Evolutionary conservation across 169 alveolate genomes (phyloP).

Genomic region (Plasmodium gaboni): DNA sequence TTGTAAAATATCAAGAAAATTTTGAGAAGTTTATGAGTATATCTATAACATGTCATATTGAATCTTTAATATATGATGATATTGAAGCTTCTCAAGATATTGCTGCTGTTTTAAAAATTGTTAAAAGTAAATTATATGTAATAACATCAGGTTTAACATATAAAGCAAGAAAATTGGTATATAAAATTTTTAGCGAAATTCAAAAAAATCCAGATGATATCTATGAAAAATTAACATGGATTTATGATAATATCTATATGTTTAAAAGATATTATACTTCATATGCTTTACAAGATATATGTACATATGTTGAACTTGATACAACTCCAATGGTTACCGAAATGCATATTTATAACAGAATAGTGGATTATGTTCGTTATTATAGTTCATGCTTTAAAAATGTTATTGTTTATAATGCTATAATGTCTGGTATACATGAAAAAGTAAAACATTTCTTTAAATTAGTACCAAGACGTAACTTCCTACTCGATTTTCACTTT

Average conservation of each 20-base stretch:
- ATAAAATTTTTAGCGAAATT: conserved; percentile 15
- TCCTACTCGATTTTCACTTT: conserved; percentile 19
- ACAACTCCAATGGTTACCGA: neutral
- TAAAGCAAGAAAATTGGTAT: conserved; percentile 15
- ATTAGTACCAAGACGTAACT: conserved; percentile 17
- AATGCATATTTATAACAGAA: neutral
- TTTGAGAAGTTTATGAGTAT: conserved; percentile 20
- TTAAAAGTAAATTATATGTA: conserved; percentile 17
- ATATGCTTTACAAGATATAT: neutral
- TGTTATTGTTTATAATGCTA: conserved; percentile 28
- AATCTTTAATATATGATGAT: conserved; percentile 34
- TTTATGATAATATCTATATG: conserved; percentile 17
- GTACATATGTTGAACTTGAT: neutral
- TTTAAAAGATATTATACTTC: conserved; percentile 1
- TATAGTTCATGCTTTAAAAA: conserved; percentile 49
- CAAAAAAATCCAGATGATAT: conserved; percentile 2
- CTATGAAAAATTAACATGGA: conserved; percentile 6
- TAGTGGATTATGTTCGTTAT: neutral
- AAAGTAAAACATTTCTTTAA: conserved; percentile 22
- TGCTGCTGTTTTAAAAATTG: conserved; percentile 10
- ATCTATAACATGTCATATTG: conserved; percentile 60
- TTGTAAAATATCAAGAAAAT: conserved; percentile 10
- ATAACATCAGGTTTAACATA: conserved; percentile 35
- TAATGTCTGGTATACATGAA: conserved; percentile 13
- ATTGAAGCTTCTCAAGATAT: conserved; percentile 16